Evolutionary conservation across 148 eudicot genomes (phyloP).

Genomic region (Cornus florida): DNA sequence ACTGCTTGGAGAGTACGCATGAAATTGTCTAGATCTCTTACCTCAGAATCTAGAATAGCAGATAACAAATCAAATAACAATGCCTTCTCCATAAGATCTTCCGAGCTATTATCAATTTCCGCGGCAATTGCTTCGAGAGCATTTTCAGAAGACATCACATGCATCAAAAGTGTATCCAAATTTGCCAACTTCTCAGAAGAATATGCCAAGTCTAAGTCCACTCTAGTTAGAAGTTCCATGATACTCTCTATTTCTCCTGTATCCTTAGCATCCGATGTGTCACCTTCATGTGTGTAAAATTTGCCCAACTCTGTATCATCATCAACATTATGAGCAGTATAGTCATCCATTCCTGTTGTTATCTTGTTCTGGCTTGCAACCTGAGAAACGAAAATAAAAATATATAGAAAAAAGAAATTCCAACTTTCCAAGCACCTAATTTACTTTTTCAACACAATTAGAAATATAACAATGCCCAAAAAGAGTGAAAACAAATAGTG

Average conservation of each 20-base stretch:
- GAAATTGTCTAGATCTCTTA: slow-evolving; percentile 49
- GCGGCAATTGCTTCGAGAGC: slow-evolving; percentile 46
- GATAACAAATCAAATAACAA: slow-evolving; percentile 59
- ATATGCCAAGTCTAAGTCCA: slow-evolving; percentile 63
- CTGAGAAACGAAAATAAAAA: slow-evolving; percentile 7
- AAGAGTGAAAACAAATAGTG: background rate
- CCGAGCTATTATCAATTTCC: slow-evolving; percentile 36
- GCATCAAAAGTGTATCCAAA: slow-evolving; percentile 62
- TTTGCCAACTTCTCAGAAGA: slow-evolving; percentile 71
- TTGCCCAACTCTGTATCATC: slow-evolving; percentile 18
- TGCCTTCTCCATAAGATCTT: slow-evolving; percentile 52
- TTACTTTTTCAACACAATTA: background rate
- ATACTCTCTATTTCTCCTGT: slow-evolving; percentile 29
- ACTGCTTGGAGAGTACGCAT: slow-evolving; percentile 43
- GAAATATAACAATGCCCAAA: background rate
- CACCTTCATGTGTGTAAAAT: slow-evolving; percentile 14
- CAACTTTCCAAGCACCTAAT: background rate
- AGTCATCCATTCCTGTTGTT: slow-evolving; percentile 14
- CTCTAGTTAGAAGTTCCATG: slow-evolving; percentile 44
- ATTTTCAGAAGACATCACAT: slow-evolving; percentile 51
- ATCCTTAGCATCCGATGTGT: slow-evolving; percentile 16
- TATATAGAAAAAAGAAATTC: background rate
- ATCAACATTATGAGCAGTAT: slow-evolving; percentile 6
- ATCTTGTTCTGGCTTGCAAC: background rate
- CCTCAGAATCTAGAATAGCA: slow-evolving; percentile 63